Evolutionary conservation across 176 grass and related monocot genomes (phyloP), one percentile per base, ranked within the genome.

Genomic region (Carex myosuroides): DNA sequence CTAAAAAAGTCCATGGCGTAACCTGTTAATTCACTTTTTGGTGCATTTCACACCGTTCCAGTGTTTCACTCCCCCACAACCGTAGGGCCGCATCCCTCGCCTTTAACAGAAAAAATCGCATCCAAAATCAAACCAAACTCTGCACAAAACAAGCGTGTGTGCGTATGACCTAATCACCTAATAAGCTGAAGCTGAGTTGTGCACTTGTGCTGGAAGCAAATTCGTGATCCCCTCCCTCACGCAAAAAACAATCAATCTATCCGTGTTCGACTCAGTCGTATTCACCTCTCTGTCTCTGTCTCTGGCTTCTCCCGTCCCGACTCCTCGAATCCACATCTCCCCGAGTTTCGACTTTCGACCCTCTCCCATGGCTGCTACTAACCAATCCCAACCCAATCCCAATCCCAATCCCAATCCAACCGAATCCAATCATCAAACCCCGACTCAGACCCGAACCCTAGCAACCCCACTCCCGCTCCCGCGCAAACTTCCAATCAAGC

Each of bases 401-500:
- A 84, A 89, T 85, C 84, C 58, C 60, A 84, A 17, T 57, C 61
- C 50, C 32, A 32, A 29, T 83, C 87, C 81, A 81, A 87, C 64
- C 91, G 73, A 89, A 90, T 70, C 89, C 65, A 84, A 29, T 61
- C 80, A 11, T 68, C 79, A 72, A 59, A 59, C 48, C 61, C 87
- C 74, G 72, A 80, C 72, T 77, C 80, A 32, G 24, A 57, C 78
- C 57, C 86, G 22, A 46, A 57, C 62, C 83, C 66, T 62, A 46
- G 87, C 86, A 73, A 26, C 85, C 18, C 50, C 83, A 32, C 24
- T 85, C 60, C 73, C 86, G 64, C 60, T 88, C 87, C 86, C 93
- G 29, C 88, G 93, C 54, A 99, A 99, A 80, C 96, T 99, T 81
- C 96, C 96, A 85, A 85, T 99, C 91, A 99, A 99, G 96, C 96